Conservation (phyloP, 2,329 filamentous ascomycete genomes). For the Sporothrix pseudoabietina region DNA sequence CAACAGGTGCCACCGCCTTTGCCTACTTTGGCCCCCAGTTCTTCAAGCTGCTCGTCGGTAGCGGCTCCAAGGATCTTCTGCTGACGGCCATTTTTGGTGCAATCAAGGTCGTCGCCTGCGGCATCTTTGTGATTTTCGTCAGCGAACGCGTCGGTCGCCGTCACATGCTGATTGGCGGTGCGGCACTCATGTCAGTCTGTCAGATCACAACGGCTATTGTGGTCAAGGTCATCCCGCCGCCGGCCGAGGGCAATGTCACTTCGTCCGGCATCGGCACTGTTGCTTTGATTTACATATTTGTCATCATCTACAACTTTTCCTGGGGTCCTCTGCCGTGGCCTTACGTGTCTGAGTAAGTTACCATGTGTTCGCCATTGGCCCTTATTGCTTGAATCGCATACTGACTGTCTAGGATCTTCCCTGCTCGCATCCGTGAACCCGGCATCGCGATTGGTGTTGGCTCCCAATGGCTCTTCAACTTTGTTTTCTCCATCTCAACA, state of each 20-base stretch:
- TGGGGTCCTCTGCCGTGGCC: slow-evolving; percentile 57
- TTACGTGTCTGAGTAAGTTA: slow-evolving; percentile 46
- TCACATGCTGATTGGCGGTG: slow-evolving; percentile 47
- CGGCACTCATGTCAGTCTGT: slow-evolving; percentile 49
- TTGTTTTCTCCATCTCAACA: slow-evolving; percentile 51
- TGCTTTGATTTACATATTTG: slow-evolving; percentile 57
- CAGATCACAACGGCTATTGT: slow-evolving; percentile 50
- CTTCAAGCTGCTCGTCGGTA: slow-evolving; percentile 54
- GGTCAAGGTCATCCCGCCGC: slow-evolving; percentile 46
- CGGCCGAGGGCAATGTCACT: slow-evolving; percentile 40
- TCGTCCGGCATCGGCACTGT: slow-evolving; percentile 53
- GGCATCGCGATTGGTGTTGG: slow-evolving; percentile 51
- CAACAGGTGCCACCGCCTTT: slow-evolving; percentile 57
- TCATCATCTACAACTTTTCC: slow-evolving; percentile 54
- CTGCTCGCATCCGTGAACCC: slow-evolving; percentile 51
- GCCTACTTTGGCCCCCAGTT: slow-evolving; percentile 59
- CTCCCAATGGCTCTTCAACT: slow-evolving; percentile 55
- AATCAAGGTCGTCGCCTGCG: slow-evolving; percentile 55
- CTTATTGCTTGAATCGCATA: no score
- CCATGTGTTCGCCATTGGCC: background rate
- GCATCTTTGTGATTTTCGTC: slow-evolving; percentile 55
- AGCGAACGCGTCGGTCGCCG: slow-evolving; percentile 52
- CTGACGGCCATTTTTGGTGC: slow-evolving; percentile 57
- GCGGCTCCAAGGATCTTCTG: slow-evolving; percentile 49
- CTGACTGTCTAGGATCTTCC: slow-evolving; percentile 45